Evolutionary conservation across 495 filamentous ascomycete genomes (phyloP), one percentile per base, ranked within the genome.

Genomic region (Podospora anserina): DNA sequence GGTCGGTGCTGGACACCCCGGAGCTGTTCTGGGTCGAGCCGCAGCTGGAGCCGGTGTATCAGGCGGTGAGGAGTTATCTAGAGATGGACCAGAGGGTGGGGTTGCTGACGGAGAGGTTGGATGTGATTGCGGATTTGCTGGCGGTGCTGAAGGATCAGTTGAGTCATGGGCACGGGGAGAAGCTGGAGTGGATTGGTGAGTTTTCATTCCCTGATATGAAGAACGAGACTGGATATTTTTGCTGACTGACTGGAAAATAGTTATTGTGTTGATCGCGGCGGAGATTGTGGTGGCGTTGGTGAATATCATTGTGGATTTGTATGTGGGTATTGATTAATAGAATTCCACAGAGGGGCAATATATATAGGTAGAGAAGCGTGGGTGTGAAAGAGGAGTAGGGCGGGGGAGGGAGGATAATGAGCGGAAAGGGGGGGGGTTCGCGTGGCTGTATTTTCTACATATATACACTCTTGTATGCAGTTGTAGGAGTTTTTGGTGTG

Each of bases 1-100:
- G 96, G 53, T 93, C 90, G 28, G 93, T 99, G 13, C 89, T 99
- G n/a, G 95, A 99, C 71, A 94, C 93, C 9, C 95, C 95, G 1
- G 95, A 99, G 77, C 85, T 99, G 23, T 97, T 99, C 87, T 99
- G 95, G 95, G 91, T 93, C 55, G 95, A 99, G 79, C 95, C 95
- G 16, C 93, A 97, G 76, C 84, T 99, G 19, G 95, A 98, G 71
- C 95, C 95, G 39, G 88, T 98, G 20, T 99, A 99, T 75, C 90
- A 93, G 74, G 95, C 95, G 55, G 94, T 97, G 56, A 86, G 96
- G 58, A 94, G 89, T 72, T 99, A 99, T 74, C 84, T 99, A 27
- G 95, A 99, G 81, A 98, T 99, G 90, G 94, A 97, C 78, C 95
- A 98, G 80, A 81, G 95, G 60, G 94, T 97, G n/a, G 85, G 88